Evolutionary conservation across 2,329 filamentous ascomycete species (phyloP).

Genomic region (Sordariomycetes sp.): DNA sequence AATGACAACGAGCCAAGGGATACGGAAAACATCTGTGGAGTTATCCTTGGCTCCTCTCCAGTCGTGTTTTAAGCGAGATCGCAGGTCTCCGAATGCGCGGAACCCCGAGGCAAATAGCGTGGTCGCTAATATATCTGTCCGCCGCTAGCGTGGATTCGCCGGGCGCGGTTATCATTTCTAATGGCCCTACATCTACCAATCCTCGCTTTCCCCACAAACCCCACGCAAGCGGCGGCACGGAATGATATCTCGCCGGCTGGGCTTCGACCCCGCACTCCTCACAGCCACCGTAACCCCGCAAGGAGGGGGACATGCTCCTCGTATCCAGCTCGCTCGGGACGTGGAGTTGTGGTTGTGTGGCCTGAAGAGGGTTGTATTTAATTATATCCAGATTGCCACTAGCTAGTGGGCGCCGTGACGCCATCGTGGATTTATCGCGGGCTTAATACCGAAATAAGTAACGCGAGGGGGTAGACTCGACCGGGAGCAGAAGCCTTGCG

Average conservation of each 20-base stretch:
- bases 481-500: too few species aligned
- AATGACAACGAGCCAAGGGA: too few species aligned
- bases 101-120: background rate
- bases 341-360: background rate
- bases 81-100: background rate
- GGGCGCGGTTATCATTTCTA: background rate
- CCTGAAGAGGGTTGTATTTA: background rate
- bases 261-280: background rate
- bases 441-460: too few species aligned
- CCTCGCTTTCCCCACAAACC: background rate
- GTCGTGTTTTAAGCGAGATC: background rate
- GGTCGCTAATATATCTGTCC: background rate
- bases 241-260: background rate
- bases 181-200: background rate
- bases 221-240: background rate
- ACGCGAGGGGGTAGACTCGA: too few species aligned
- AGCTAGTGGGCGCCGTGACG: too few species aligned
- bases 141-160: background rate
- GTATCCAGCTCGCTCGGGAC: background rate
- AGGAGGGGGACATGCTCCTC: background rate
- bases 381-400: too few species aligned
- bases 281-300: background rate
- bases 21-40: too few species aligned
- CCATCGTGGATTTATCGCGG: too few species aligned
- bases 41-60: background rate